Base-by-base conservation (phyloP, 2,329 filamentous ascomycete genomes). In the Neopestalotiopsis sp. region DNA sequence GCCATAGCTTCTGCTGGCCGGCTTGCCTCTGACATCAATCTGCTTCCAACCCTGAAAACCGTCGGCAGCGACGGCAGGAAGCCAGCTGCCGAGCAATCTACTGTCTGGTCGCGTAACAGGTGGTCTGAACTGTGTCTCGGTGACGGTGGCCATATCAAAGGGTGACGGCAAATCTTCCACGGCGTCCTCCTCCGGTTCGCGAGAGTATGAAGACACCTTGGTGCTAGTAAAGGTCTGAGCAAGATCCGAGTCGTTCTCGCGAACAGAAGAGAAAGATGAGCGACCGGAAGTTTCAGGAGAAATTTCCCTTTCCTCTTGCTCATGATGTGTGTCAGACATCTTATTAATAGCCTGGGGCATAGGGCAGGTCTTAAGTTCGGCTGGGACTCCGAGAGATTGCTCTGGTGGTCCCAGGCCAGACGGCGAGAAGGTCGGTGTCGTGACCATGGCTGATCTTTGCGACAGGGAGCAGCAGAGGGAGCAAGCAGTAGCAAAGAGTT, bases 171-270 rank as follows among this genome's bases (percentile, higher is more conserved):
- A 82, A 74, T 89, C 87, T 75, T 85, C 82, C 70, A 87, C 76
- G 61, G 82, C 84, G 67, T 86, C 83, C 73, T 89, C 87, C 72
- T 83, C 79, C 34, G 78, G 77, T 68, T 81, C 79, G 34, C 74
- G 73, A 60, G 82, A 82, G 74, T 89, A 90, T 67, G 86, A 88
- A 45, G 89, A 91, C 70, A 90, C 80, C 78, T 90, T 91, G 76
- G 87, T 87, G 67, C 85, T 85, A 64, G 88, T 90, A 72, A 91
- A 91, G 67, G 86, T 87, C 81, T 91, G 89, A 68, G 87, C 85
- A 38, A 90, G 79, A 70, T 86, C 85, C 73, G 84, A 83, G 75
- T 89, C 86, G 77, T 86, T 85, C 81, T 90, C 88, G 70, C 88
- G 84, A 69, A 90, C 87, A 60, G 88, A 90, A 38, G 88, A 90